These are phyloP conservation scores for Phytophthora macrochlamydospora DNA, from an alignment of 352 stramenopile genomes.

Conservation along the genomic window DNA sequence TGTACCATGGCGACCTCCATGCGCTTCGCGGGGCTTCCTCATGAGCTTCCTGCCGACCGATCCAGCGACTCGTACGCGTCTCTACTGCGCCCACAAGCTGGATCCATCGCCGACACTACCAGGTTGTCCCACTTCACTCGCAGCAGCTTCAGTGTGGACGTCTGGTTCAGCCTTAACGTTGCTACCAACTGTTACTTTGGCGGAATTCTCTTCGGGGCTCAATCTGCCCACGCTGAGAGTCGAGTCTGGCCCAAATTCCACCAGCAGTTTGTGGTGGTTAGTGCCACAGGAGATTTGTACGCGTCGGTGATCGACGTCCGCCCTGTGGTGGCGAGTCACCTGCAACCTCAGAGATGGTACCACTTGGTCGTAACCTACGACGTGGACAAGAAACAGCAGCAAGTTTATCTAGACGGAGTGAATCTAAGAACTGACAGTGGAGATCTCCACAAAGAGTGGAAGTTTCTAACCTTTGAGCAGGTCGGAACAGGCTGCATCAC, in stretches of 20 bases:
- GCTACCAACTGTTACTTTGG: conserved; percentile 18
- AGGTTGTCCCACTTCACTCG: conserved; percentile 6
- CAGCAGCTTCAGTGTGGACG: conserved; percentile 19
- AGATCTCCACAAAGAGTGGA: conserved; percentile 15
- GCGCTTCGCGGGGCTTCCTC: conserved; percentile 3
- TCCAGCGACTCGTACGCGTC: conserved; percentile 6
- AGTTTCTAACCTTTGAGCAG: conserved; percentile 25
- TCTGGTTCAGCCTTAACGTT: conserved; percentile 28
- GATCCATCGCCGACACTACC: not conserved
- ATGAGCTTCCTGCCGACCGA: not conserved
- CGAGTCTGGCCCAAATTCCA: conserved; percentile 30
- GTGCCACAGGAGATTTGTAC: conserved; percentile 29
- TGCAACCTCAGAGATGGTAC: conserved; percentile 38
- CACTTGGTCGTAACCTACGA: conserved; percentile 42
- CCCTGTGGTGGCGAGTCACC: conserved; percentile 20
- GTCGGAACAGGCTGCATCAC: conserved; percentile 40
- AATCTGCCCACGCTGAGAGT: conserved; percentile 21
- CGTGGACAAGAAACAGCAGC: conserved; percentile 6
- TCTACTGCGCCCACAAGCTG: not conserved
- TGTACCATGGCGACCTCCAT: conserved; percentile 11
- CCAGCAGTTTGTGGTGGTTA: conserved; percentile 40
- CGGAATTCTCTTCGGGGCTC: conserved; percentile 33
- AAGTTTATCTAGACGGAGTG: conserved; percentile 38
- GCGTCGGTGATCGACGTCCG: conserved; percentile 36
- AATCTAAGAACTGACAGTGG: conserved; percentile 6